Evolutionary conservation across 2,329 filamentous ascomycete genomes (phyloP).

Genomic region (Phialophora chinensis): DNA sequence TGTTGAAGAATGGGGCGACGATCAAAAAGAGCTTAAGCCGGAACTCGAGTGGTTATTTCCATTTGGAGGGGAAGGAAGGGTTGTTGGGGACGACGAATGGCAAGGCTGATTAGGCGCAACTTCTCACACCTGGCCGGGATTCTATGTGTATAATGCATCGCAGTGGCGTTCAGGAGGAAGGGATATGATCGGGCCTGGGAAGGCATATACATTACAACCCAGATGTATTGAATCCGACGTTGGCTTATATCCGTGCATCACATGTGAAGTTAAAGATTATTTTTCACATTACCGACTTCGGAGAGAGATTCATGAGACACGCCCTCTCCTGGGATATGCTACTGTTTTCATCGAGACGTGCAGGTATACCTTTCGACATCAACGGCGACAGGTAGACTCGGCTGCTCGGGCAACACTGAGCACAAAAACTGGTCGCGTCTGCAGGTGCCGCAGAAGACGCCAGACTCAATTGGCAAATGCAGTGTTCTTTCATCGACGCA

Average conservation of each 20-base stretch:
- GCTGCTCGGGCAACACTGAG: no score
- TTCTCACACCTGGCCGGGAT: background rate
- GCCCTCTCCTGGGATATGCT: background rate
- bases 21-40: slow-evolving; percentile 41
- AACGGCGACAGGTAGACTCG: background rate
- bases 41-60: slow-evolving; percentile 52
- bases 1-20: slow-evolving; percentile 40
- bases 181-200: background rate
- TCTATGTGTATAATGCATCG: slow-evolving; percentile 32
- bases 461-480: no score
- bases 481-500: background rate
- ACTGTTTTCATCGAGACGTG: background rate
- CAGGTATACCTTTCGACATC: background rate
- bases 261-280: background rate
- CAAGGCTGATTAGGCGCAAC: slow-evolving; percentile 52
- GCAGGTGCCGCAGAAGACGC: no score
- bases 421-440: background rate
- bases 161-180: slow-evolving; percentile 23
- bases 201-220: background rate
- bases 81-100: slow-evolving; percentile 49
- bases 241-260: background rate
- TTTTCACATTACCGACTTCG: background rate
- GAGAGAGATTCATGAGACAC: background rate
- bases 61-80: slow-evolving; percentile 57
- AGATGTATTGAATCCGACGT: background rate